Percentiles rank a stretch among this genome's conserved stretches.
Evolutionary conservation across 75 land plant species (phyloP).

Genomic region (Selaginella moellendorffii): DNA sequence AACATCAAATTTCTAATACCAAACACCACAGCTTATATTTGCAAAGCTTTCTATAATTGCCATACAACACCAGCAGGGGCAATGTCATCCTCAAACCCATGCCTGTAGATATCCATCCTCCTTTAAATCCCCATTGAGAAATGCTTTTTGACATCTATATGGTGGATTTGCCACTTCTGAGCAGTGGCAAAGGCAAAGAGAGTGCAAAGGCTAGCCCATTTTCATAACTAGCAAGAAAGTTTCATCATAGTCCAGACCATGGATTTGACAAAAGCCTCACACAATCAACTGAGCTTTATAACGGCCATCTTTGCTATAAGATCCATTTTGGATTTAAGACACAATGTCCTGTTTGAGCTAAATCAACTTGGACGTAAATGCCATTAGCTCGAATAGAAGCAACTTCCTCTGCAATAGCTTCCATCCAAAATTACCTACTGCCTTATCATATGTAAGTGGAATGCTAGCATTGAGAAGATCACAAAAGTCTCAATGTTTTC

Average conservation of each 20-base stretch:
- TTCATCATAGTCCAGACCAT: no score
- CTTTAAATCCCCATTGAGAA: not conserved
- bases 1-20: not conserved
- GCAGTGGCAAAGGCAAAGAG: no score
- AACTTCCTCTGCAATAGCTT: not conserved
- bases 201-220: not conserved
- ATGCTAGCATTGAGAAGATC: not conserved
- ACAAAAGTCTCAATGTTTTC: not conserved
- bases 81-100: not conserved
- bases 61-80: not conserved
- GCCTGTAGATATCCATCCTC: not conserved
- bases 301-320: not conserved
- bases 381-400: not conserved
- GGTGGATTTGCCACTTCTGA: not conserved
- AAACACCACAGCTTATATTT: not conserved
- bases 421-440: not conserved
- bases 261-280: no score
- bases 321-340: not conserved
- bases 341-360: not conserved
- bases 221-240: no score
- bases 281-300: no score
- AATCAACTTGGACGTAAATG: no score
- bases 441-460: not conserved
- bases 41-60: not conserved
- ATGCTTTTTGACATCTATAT: no score